Evolutionary conservation across 805 yeast species (phyloP).

Genomic region (Lipomyces sp.): DNA sequence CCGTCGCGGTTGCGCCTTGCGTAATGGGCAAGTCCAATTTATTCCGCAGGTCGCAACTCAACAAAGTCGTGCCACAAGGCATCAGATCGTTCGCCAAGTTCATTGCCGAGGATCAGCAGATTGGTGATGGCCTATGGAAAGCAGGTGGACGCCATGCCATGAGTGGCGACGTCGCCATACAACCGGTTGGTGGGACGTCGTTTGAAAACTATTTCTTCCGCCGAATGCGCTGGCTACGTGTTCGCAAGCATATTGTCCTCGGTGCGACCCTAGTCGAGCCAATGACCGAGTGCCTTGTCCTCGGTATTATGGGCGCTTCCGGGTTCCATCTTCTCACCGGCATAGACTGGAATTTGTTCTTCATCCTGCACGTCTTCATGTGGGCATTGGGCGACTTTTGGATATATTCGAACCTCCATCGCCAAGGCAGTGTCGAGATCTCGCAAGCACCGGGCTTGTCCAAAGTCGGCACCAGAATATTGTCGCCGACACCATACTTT

Average conservation of each 20-base stretch:
- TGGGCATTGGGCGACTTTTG: constrained; percentile 72
- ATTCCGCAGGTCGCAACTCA: constrained; percentile 67
- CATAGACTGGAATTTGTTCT: constrained; percentile 46
- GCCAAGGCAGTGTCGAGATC: constrained; percentile 41
- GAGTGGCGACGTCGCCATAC: constrained; percentile 78
- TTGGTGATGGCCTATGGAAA: constrained; percentile 83
- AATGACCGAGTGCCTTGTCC: constrained; percentile 74
- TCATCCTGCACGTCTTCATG: constrained; percentile 57
- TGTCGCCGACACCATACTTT: constrained; percentile 44
- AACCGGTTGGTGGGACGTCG: constrained; percentile 59
- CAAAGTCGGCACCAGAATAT: constrained; percentile 40
- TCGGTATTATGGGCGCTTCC: constrained; percentile 69
- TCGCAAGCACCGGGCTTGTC: constrained; percentile 32
- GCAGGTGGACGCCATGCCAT: constrained; percentile 69
- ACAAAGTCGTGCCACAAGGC: constrained; percentile 50
- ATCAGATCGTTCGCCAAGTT: constrained; percentile 74
- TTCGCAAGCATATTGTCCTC: constrained; percentile 83
- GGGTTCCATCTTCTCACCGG: constrained; percentile 55
- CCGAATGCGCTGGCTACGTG: constrained; percentile 83
- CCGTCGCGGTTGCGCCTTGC: constrained; percentile 78
- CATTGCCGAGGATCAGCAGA: constrained; percentile 93
- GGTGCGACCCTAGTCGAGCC: constrained; percentile 87
- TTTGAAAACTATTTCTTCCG: constrained; percentile 65
- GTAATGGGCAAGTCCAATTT: constrained; percentile 88
- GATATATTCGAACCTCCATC: constrained; percentile 57